These are phyloP conservation scores for Coemansia sp. DNA, from an alignment of 192 early-diverging fungal genomes.

Conservation along the genomic window DNA sequence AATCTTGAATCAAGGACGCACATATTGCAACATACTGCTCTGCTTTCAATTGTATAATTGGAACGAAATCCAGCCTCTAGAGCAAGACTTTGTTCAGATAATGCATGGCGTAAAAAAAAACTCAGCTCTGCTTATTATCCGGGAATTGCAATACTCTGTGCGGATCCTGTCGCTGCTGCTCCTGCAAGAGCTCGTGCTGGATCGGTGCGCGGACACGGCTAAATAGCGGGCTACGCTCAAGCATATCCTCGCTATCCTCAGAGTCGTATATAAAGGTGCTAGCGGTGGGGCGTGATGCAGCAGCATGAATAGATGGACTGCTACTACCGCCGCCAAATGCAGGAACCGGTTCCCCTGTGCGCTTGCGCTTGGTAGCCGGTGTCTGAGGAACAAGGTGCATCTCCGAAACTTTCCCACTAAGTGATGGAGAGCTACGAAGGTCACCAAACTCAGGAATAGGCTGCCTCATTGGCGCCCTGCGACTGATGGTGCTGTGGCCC, in stretches of 20 bases:
- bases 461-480: neutral
- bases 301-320: conserved; percentile 6
- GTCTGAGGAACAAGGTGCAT: conserved; percentile 11
- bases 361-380: conserved; percentile 30
- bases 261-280: conserved; percentile 34
- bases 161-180: conserved; percentile 4
- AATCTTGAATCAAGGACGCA: too few species aligned
- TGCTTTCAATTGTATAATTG: too few species aligned
- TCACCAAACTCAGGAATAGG: conserved; percentile 17
- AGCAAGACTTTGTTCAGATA: too few species aligned
- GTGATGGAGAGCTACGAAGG: conserved; percentile 21
- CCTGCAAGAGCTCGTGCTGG: neutral
- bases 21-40: too few species aligned
- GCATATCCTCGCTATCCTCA: conserved; percentile 20
- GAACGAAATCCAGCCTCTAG: too few species aligned
- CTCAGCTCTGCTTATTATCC: neutral
- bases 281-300: conserved; percentile 1
- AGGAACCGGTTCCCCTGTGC: conserved; percentile 10
- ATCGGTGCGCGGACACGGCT: neutral
- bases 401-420: neutral
- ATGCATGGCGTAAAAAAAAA: too few species aligned
- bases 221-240: conserved; percentile 19
- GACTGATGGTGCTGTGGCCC: neutral
- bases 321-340: neutral
- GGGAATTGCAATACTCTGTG: conserved; percentile 9